A percentile compares a stretch with the other conserved stretches of the same genome.
These are phyloP conservation scores for Acephala macrosclerotiorum DNA, from an alignment of 2,329 filamentous ascomycete genomes.

Conservation along the genomic window DNA sequence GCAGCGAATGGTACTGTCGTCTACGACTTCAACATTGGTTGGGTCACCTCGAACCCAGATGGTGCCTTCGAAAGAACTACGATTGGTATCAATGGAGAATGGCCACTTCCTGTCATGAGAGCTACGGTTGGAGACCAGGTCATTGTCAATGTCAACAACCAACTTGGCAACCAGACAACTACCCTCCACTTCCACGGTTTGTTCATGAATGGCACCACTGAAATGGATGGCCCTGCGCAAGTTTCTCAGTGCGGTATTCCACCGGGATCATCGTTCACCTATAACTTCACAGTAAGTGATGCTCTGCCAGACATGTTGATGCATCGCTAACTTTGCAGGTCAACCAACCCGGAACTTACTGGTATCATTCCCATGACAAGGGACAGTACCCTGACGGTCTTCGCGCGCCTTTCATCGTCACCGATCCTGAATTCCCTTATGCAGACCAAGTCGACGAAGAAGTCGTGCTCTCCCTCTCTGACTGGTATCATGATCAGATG, in stretches of 20 bases:
- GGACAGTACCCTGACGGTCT: conserved; percentile 67
- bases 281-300: conserved; percentile 66
- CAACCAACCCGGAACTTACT: conserved; percentile 76
- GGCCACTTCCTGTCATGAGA: conserved; percentile 74
- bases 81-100: conserved; percentile 79
- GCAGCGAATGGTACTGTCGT: conserved; percentile 54
- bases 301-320: conserved; percentile 5
- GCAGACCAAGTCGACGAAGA: conserved; percentile 58
- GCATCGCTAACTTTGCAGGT: conserved; percentile 49
- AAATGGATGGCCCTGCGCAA: conserved; percentile 73
- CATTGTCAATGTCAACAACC: conserved; percentile 47
- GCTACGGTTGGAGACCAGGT: conserved; percentile 67
- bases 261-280: conserved; percentile 70
- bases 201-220: conserved; percentile 69
- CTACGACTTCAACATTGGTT: conserved; percentile 74
- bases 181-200: conserved; percentile 72
- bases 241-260: conserved; percentile 73
- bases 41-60: conserved; percentile 78
- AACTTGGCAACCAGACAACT: conserved; percentile 62
- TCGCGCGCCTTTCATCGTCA: conserved; percentile 62
- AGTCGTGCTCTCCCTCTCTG: conserved; percentile 61
- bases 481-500: conserved; percentile 68
- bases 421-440: conserved; percentile 58
- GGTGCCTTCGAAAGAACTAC: conserved; percentile 67
- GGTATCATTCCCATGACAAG: conserved; percentile 70